Percentiles rank a stretch among this genome's conserved stretches.
Evolutionary conservation across 2,329 filamentous ascomycete genomes (phyloP).

Genomic region (Aspergillus sp.): DNA sequence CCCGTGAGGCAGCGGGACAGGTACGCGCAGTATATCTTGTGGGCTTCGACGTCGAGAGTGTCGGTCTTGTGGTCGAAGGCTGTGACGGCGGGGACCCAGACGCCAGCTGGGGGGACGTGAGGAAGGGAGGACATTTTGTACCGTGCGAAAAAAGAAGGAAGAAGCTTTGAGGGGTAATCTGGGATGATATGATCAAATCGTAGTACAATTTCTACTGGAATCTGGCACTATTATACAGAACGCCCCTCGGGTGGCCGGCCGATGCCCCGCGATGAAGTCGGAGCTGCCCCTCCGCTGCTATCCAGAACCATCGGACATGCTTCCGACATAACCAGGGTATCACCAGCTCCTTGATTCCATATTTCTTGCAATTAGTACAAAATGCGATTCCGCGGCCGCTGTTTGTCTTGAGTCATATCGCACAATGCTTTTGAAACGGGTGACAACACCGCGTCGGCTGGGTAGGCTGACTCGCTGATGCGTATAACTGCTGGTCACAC

Average conservation of each 20-base stretch:
- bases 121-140: constrained; percentile 4
- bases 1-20: constrained; percentile 52
- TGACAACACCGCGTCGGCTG: constrained; percentile 28
- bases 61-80: constrained; percentile 54
- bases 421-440: background rate
- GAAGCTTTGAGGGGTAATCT: too few relatives aligned
- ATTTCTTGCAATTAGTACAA: too few relatives aligned
- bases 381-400: too few relatives aligned
- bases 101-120: constrained; percentile 33
- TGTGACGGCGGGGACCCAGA: constrained; percentile 56
- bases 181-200: too few relatives aligned
- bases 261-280: background rate
- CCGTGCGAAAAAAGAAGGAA: too few relatives aligned
- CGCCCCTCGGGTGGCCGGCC: background rate
- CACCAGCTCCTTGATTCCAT: background rate
- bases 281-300: background rate
- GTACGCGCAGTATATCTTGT: constrained; percentile 54
- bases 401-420: too few relatives aligned
- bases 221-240: background rate
- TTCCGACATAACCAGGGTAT: background rate
- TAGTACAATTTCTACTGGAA: background rate
- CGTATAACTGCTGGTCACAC: background rate
- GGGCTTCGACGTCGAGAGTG: constrained; percentile 48
- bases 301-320: background rate
- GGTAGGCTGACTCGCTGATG: constrained; percentile 20